Base-by-base conservation (phyloP, 2,329 filamentous ascomycete species). In the Capronia americana region DNA sequence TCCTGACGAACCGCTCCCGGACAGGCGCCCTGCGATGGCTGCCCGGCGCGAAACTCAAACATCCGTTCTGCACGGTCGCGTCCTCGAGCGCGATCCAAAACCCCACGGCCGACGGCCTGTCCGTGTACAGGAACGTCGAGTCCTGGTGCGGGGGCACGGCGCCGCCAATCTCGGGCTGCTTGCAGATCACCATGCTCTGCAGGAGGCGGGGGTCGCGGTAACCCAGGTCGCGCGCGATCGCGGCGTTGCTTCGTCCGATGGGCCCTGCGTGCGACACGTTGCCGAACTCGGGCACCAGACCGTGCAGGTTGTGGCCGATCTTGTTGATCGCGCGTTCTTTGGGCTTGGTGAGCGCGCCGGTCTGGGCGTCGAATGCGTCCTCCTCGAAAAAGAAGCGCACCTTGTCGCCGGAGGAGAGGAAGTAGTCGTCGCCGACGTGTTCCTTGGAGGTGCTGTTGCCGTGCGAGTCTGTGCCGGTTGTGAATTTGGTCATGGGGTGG, bases 81-180 rank as follows among this genome's bases (percentile, higher is more conserved):
- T 98, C 94, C 81, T 99, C 93, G 46, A 99, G 85, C 12, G 95
- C 95, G 78, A 97, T 96, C 95, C 95, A 99, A 81, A 94, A 98
- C 0, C 95, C 95, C 1, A 98, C 91, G 0, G 95, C 95, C 46
- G 87, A 91, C 0, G 94, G 94, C 44, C 92, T 90, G 71, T 93
- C 83, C 1, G 95, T 98, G 77, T 96, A 98, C 68, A 99, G 73
- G 73, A 98, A 99, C 0, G 92, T 93, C 70, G 87, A 92, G 79
- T 98, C 94, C 80, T 97, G 93, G 77, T 99, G 95, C 24, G 92
- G 88, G 0, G 91, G 92, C 51, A 98, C 95, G 1, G 91, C 91
- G 24, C 92, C 94, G 30, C 95, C 95, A 61, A 98, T 97, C 79
- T 96, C 92, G 24, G 95, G 93, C 80, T 97, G 94, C 79, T 99